Percentiles rank a stretch among this genome's conserved stretches.
These are phyloP conservation scores for Solanum lycopersicoides DNA, from an alignment of 257 asterid species.

Conservation along the genomic window DNA sequence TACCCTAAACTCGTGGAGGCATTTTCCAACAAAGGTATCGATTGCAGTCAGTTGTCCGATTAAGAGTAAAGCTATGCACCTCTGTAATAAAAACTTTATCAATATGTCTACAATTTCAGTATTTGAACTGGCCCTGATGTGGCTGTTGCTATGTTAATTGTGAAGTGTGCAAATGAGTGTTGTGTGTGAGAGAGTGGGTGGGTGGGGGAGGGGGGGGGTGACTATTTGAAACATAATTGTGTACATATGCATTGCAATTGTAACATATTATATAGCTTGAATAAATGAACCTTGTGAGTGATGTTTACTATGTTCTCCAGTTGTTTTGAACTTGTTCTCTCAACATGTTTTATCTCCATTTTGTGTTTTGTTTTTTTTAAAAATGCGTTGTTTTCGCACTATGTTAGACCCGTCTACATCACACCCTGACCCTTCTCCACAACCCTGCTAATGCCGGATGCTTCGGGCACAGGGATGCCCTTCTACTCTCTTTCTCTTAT, in stretches of 20 bases:
- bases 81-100: background rate
- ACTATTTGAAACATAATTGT: background rate
- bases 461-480: background rate
- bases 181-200: background rate
- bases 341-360: background rate
- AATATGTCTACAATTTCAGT: constrained; percentile 7
- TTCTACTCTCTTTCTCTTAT: background rate
- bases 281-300: constrained; percentile 1
- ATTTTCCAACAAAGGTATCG: constrained; percentile 49
- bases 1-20: constrained; percentile 65
- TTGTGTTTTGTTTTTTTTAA: background rate
- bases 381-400: background rate
- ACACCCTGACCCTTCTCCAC: background rate
- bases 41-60: constrained; percentile 28
- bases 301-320: background rate
- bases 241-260: background rate
- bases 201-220: background rate
- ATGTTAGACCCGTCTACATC: background rate
- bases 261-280: background rate
- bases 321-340: background rate
- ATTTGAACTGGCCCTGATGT: background rate
- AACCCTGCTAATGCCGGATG: background rate
- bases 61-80: constrained; percentile 6
- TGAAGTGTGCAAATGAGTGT: background rate
- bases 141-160: background rate